phyloP scores from a whole-genome alignment of 2,329 filamentous ascomycete species.

The Orbilia oligospora region DNA sequence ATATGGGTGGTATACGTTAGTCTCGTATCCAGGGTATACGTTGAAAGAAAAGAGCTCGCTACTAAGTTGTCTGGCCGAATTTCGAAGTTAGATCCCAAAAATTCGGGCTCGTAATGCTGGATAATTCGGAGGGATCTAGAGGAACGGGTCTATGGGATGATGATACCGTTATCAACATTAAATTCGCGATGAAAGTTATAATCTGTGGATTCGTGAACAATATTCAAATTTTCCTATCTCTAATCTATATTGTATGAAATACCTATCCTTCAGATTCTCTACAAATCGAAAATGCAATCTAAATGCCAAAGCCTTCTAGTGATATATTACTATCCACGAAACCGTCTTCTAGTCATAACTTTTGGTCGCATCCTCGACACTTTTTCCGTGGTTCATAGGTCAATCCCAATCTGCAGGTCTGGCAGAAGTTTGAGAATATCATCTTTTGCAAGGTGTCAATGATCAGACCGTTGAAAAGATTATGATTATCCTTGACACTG shows the following conservation, averaged over 20 bases:
- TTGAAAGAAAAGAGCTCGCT: not conserved
- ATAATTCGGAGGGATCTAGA: not conserved
- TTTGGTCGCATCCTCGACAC: slow-evolving; percentile 7
- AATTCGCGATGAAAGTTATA: no score
- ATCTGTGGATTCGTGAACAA: not conserved
- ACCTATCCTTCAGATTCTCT: not conserved
- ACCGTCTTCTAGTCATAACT: not conserved
- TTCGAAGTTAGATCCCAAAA: not conserved
- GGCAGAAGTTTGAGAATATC: slow-evolving; percentile 29
- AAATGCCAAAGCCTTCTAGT: not conserved
- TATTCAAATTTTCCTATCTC: not conserved
- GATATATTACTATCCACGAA: no score
- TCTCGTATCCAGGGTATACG: no score
- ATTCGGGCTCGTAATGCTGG: not conserved
- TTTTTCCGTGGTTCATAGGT: not conserved
- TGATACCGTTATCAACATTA: not conserved
- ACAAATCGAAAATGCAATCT: not conserved
- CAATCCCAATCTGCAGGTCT: slow-evolving; percentile 1
- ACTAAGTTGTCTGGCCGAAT: no score
- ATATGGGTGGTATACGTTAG: no score
- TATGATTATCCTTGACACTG: slow-evolving; percentile 12
- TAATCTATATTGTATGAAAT: not conserved
- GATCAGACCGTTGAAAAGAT: slow-evolving; percentile 15
- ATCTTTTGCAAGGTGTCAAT: slow-evolving; percentile 15
- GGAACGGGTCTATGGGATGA: no score